Base-by-base conservation (phyloP, 306 rosid species). In the Mucuna pruriens region DNA sequence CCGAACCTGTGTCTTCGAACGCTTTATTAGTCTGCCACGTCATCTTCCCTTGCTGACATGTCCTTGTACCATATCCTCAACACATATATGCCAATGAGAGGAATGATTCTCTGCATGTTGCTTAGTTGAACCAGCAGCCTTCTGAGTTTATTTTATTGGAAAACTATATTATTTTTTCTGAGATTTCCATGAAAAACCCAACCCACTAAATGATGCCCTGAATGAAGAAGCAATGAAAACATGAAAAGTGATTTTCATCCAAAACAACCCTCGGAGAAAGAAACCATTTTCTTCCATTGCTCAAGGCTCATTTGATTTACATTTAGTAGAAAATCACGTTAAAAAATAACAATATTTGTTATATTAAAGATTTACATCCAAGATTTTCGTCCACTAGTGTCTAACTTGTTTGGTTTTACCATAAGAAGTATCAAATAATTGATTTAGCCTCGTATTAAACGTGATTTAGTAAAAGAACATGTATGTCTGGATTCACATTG, bases 41-140 rank as follows among this genome's bases (percentile, higher is more conserved):
- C 85, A 85, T 26, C 80, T 63, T 3, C 57, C 62, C 65, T 33
- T 86, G 87, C 82, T 88, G 89, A 88, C 76, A 72, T 85, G 89
- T 84, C 75, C 54, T 60, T 74, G 62, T 2, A 55, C 26, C 82
- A 71, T 80, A 75, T 66, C 74, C 54, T 65, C 19, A 64, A 78
- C 7, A 26, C 67, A 45, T 65, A 5, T 12, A 19, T 67, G 73
- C 73, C 34, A 19, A 67, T 67, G 19, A 19, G 19, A 38, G n/a
- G 44, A 65, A 45, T 45, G 23, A 26, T 45, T 16, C 55, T 22
- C 17, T 55, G 75, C 65, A 42, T 45, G 36, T 33, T 38, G 61
- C 38, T 31, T 23, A 7, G 31, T 25, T 70, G 40, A 69, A 45
- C 3, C 13, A 11, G 19, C 52, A 9, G 45, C 65, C 65, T 77